phyloP scores from a whole-genome alignment of 441 rosid genomes.

The Oxalis stricta region DNA sequence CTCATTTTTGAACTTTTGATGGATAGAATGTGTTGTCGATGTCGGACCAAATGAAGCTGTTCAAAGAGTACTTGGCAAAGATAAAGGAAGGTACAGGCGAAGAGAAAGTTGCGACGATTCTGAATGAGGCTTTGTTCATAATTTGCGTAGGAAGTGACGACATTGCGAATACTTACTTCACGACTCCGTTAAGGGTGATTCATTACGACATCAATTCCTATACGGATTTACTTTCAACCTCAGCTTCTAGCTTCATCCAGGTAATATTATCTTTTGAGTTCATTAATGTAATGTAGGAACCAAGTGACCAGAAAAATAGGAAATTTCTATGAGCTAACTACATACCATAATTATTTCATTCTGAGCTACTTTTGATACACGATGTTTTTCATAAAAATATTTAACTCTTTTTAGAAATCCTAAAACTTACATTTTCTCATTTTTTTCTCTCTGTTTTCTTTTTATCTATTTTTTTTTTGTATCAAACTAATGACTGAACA shows the following conservation, averaged over 20 bases:
- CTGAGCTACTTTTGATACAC: no score
- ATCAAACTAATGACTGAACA: no score
- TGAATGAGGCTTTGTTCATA: constrained; percentile 25
- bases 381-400: no score
- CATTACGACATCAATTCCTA: constrained; percentile 28
- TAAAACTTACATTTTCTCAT: no score
- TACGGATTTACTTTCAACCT: constrained; percentile 24
- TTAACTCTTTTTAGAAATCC: no score
- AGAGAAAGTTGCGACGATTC: constrained; percentile 24
- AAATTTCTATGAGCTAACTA: background rate
- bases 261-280: constrained; percentile 11
- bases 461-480: no score
- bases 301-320: no score
- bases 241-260: constrained; percentile 28
- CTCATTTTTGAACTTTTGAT: background rate
- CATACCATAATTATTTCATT: no score
- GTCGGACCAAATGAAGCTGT: constrained; percentile 30
- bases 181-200: constrained; percentile 11
- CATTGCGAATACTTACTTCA: constrained; percentile 39
- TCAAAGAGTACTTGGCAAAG: constrained; percentile 39
- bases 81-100: constrained; percentile 30
- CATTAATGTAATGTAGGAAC: background rate
- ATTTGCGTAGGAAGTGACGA: constrained; percentile 46
- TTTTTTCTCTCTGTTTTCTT: no score
- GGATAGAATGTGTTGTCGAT: constrained; percentile 43